Conservation (phyloP, 495 filamentous ascomycete genomes). For the Venustampulla echinocandica region DNA sequence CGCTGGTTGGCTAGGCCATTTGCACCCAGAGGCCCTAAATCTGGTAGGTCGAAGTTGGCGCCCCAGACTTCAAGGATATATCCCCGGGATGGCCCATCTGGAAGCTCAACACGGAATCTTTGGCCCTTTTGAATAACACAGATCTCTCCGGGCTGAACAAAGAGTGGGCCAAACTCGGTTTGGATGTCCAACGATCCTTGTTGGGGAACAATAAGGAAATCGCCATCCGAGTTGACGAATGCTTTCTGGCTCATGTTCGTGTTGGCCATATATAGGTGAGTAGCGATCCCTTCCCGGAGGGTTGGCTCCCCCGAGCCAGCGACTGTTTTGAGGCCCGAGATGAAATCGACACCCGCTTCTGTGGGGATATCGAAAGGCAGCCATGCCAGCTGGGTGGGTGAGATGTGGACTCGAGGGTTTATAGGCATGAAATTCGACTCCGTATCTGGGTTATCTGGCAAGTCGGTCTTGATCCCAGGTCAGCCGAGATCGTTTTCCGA, state of each 20-base stretch:
- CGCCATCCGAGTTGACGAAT: constrained; percentile 63
- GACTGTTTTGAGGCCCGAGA: constrained; percentile 52
- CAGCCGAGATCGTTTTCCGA: background rate
- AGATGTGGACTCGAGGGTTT: constrained; percentile 38
- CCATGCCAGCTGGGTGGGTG: constrained; percentile 64
- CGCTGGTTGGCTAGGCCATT: constrained; percentile 60
- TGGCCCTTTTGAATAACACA: constrained; percentile 62
- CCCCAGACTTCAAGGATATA: constrained; percentile 67
- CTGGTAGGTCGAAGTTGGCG: constrained; percentile 58
- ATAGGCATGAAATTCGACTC: constrained; percentile 32
- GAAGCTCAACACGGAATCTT: constrained; percentile 53
- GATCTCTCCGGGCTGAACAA: constrained; percentile 62
- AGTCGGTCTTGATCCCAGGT: constrained; percentile 29
- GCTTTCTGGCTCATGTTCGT: constrained; percentile 53
- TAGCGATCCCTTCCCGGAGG: constrained; percentile 55
- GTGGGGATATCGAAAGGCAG: constrained; percentile 56
- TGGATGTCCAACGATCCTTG: constrained; percentile 62
- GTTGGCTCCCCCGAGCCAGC: constrained; percentile 61
- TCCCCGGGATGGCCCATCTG: constrained; percentile 50
- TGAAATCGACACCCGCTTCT: constrained; percentile 44
- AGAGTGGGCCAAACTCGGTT: constrained; percentile 56
- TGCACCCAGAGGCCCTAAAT: constrained; percentile 63
- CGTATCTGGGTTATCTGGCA: constrained; percentile 24
- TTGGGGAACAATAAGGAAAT: constrained; percentile 61
- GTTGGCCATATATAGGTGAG: constrained; percentile 54